Evolutionary conservation across 1,284 basidiomycete species (phyloP), one percentile per base, ranked within the genome.

Genomic region (Xerocomus amazonicus): DNA sequence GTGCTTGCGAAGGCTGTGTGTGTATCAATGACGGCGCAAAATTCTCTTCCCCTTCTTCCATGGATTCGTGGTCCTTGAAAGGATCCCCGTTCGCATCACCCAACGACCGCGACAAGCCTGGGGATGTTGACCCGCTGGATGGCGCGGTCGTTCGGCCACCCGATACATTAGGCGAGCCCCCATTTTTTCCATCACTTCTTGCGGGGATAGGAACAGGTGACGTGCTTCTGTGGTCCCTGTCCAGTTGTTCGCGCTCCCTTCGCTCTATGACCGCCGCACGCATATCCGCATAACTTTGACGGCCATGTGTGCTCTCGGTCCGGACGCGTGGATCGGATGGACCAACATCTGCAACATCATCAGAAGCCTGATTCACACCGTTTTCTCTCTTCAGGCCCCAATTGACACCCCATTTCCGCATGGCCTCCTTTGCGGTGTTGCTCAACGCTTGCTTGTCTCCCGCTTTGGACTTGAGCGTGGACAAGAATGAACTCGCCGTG

Each of bases 321-420:
- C 69, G 66, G 12, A 65, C 55, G 43, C 70, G 69, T 47, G 69
- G 68, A 47, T 74, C 71, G 17, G 69, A 66, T 40, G 73, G 69
- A 6, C 70, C 72, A 40, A 68, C 69, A 44, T 79, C 77, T 26
- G 74, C 67, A 39, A 70, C 58, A 17, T 78, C 78, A 12, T 79
- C 79, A 32, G 61, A 55, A 34, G 56, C 48, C n/a, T 45, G 32
- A 16, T 56, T 60, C 26, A 55, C 60, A 48, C 55, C 60, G 19
- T 50, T 63, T 27, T 86, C 80, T 58, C 80, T 83, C 67, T 77
- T 79, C 60, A 83, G 65, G 16, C 74, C 78, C 87, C 87, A 93
- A 56, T 83, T 90, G 16, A 83, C 84, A 17, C 91, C 84, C 90
- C 91, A 94, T 65, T 93, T 93, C 48, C 84, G 83, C 74, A 94